Evolutionary conservation across 2,329 filamentous ascomycete species (phyloP).

Genomic region (Aspergillus ruber): DNA sequence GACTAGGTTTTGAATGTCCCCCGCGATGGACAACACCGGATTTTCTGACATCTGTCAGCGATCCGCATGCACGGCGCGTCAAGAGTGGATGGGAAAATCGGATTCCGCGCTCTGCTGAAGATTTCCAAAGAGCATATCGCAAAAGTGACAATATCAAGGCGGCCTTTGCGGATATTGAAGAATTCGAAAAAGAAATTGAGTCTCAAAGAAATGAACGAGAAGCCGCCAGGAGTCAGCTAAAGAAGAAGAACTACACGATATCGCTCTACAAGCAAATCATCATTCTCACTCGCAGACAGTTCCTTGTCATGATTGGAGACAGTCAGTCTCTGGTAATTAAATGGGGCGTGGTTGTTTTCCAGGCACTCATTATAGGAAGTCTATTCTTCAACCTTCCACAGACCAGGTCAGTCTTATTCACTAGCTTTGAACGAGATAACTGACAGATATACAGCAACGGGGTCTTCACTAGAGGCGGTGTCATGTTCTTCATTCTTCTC

Average conservation of each 20-base stretch:
- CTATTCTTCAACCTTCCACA: slow-evolving; percentile 50
- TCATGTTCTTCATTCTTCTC: slow-evolving; percentile 56
- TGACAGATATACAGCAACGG: slow-evolving; percentile 35
- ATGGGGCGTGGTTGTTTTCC: slow-evolving; percentile 44
- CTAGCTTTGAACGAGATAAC: neutral
- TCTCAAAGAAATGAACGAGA: slow-evolving; percentile 36
- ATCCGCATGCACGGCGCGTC: slow-evolving; percentile 52
- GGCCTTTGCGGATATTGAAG: slow-evolving; percentile 44
- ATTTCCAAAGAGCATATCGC: slow-evolving; percentile 50
- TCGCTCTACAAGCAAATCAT: slow-evolving; percentile 46
- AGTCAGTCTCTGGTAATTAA: slow-evolving; percentile 46
- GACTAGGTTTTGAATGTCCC: slow-evolving; percentile 67
- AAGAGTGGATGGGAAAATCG: slow-evolving; percentile 52
- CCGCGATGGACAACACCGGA: slow-evolving; percentile 66
- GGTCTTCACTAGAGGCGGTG: slow-evolving; percentile 55
- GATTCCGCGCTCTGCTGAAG: slow-evolving; percentile 49
- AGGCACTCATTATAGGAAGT: slow-evolving; percentile 42
- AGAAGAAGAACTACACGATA: slow-evolving; percentile 49
- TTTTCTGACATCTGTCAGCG: slow-evolving; percentile 70
- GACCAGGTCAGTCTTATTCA: slow-evolving; percentile 30
- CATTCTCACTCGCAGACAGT: slow-evolving; percentile 50
- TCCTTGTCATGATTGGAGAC: slow-evolving; percentile 51
- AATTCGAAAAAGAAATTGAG: slow-evolving; percentile 48
- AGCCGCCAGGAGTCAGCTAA: slow-evolving; percentile 29
- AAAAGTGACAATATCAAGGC: slow-evolving; percentile 41